A percentile compares a stretch with the other conserved stretches of the same genome.
phyloP scores from a whole-genome alignment of 2,329 filamentous ascomycete genomes.

The Clonostachys chloroleuca region DNA sequence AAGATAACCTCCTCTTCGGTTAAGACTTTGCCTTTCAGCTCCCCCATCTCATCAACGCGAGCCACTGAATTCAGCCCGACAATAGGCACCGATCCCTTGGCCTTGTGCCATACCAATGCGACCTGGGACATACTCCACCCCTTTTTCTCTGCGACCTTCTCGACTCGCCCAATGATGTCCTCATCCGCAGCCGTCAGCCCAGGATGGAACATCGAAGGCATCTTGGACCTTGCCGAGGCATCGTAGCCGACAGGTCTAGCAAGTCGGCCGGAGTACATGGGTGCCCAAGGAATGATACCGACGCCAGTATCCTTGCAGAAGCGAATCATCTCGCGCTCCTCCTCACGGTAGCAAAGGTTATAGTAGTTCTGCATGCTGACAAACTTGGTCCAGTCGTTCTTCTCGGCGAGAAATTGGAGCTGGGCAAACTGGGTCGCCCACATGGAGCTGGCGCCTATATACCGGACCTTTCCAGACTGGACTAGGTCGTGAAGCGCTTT shows the following conservation, averaged over 20 bases:
- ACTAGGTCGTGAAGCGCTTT: conserved; percentile 50
- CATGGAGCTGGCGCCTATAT: conserved; percentile 34
- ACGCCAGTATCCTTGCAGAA: conserved; percentile 35
- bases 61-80: too few relatives aligned
- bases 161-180: conserved; percentile 20
- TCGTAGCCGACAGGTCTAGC: conserved; percentile 1
- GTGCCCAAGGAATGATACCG: conserved; percentile 25
- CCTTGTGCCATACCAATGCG: conserved; percentile 56
- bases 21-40: too few relatives aligned
- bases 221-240: neutral
- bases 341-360: conserved; percentile 52
- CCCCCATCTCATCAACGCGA: too few relatives aligned
- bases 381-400: conserved; percentile 51
- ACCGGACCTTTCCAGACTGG: conserved; percentile 43
- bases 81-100: too few relatives aligned
- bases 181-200: neutral
- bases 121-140: conserved; percentile 59
- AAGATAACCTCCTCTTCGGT: too few relatives aligned
- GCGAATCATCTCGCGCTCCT: conserved; percentile 39
- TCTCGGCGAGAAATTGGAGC: conserved; percentile 46
- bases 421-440: conserved; percentile 39
- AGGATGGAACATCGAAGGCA: neutral
- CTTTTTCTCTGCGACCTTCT: conserved; percentile 52
- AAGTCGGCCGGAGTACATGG: conserved; percentile 8
- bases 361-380: conserved; percentile 54